Base-by-base conservation (phyloP, 1,284 basidiomycete species). In the Laetiporus sulphureus region DNA sequence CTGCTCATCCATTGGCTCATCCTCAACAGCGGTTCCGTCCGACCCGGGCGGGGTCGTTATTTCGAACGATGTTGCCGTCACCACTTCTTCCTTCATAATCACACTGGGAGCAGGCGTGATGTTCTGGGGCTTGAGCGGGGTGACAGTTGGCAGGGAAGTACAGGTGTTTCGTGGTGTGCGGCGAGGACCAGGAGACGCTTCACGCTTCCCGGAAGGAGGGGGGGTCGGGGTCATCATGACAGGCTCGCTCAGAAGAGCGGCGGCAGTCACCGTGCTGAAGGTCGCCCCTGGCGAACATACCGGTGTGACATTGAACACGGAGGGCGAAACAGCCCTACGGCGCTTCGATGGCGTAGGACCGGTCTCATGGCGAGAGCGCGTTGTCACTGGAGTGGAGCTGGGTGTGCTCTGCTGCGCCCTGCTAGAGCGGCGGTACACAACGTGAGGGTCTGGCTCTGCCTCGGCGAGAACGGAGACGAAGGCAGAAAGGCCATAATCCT, bases 361-460 rank as follows among this genome's bases (percentile, higher is more conserved):
- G 27, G 49, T 32, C 58, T 51, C 16, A 50, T 53, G n/a, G 54
- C 50, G 21, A 54, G 50, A 13, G 61, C 58, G 54, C 0, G 58
- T 24, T 5, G 64, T 56, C n/a, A 58, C 55, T 6, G 66, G 60
- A 3, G 62, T 52, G 1, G 58, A 53, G 7, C 51, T 55, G 2
- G 65, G 61, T 6, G 62, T 60, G 20, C 56, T 55, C 40, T 60
- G 57, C 36, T 59, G 56, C 0, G 54, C 53, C 38, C 47, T 57
- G 38, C 52, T 54, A 7, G 78, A 79, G 54, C 86, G 79, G 50
- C 89, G 79, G 61, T 91, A 93, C 41, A 73, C 79, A 32, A 71
- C 75, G 34, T 70, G 73, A 6, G 89, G 85, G 61, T 92, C 91
- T 1, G 93, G 92, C 1, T 65, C 58, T 4, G 93, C 88, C 18